Evolutionary conservation across 306 rosid genomes (phyloP).

Genomic region (Malus asiatica): DNA sequence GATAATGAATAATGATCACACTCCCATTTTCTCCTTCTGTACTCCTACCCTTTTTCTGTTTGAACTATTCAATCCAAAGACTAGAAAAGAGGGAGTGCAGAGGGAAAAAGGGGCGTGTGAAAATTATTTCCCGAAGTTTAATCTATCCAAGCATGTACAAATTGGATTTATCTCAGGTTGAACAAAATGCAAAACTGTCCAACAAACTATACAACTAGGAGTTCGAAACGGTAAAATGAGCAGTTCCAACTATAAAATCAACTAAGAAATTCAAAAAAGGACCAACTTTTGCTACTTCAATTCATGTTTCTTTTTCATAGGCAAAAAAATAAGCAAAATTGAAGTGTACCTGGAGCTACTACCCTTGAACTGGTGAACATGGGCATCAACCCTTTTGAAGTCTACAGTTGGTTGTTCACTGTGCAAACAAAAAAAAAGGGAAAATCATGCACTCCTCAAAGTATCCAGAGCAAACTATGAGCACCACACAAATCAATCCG

Average conservation of each 20-base stretch:
- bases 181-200: not conserved
- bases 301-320: not conserved
- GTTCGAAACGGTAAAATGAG: not conserved
- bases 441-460: slow-evolving; percentile 10
- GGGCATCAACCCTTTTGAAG: slow-evolving; percentile 85
- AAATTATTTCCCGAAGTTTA: not conserved
- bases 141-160: not conserved
- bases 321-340: not conserved
- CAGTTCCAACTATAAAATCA: not conserved
- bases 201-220: not conserved
- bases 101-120: not conserved
- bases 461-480: not conserved
- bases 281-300: not conserved
- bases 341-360: slow-evolving; percentile 83
- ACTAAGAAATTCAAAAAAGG: not conserved
- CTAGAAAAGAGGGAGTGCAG: not conserved
- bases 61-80: not conserved
- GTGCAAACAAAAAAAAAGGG: slow-evolving; percentile 8
- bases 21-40: not conserved
- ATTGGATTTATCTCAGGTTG: not conserved
- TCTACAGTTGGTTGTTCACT: slow-evolving; percentile 70
- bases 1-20: not conserved
- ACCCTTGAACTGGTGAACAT: slow-evolving; percentile 95
- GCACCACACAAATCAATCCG: not conserved
- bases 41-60: too few relatives aligned